Evolutionary conservation across 805 yeast genomes (phyloP), one percentile per base, ranked within the genome.

Genomic region (Myxozyma geophila): DNA sequence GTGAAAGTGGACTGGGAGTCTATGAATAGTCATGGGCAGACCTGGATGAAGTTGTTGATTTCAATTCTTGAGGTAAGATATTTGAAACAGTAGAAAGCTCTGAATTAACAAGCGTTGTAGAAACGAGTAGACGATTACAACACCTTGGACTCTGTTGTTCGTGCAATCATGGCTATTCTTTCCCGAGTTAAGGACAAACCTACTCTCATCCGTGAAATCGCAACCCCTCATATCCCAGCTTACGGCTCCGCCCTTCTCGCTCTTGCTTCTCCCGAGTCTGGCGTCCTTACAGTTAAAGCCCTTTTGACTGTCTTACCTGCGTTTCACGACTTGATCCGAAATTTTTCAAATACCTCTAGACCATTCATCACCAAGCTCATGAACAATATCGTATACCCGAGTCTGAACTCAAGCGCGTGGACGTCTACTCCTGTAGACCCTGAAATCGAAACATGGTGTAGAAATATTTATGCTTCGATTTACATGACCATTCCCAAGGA

Each of bases 1-100:
- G 57, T 49, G 37, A 56, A 55, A 2, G 53, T 19, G 12, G 69
- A 66, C 41, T 66, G 69, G 69, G 62, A 59, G 36, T 59, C 68
- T 44, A 44, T 63, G 44, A 54, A 37, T 23, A 64, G 68, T 37
- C 69, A 66, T 46, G 69, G 69, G 13, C 59, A 36, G 28, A 55
- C 55, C 6, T 66, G 69, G 69, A 53, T 63, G 48, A 56, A 55
- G 53, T 52, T 66, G 21, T 36, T 66, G 13, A 37, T 66, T 10
- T 21, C 57, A 7, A 50, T 59, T 8, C 41, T 64, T 6, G 68
- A 61, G 56, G 68, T 62, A 37, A 1, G 56, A 17, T 9, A 23
- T 8, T n/a, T n/a, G 15, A 13, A 19, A 12, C 17, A 15, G n/a
- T 33, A 10, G 6, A n/a, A 13, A 19, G 12, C 1, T 12, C n/a